Evolutionary conservation across 768 basidiomycete species (phyloP), one percentile per base, ranked within the genome.

Genomic region (Calocybe indica): DNA sequence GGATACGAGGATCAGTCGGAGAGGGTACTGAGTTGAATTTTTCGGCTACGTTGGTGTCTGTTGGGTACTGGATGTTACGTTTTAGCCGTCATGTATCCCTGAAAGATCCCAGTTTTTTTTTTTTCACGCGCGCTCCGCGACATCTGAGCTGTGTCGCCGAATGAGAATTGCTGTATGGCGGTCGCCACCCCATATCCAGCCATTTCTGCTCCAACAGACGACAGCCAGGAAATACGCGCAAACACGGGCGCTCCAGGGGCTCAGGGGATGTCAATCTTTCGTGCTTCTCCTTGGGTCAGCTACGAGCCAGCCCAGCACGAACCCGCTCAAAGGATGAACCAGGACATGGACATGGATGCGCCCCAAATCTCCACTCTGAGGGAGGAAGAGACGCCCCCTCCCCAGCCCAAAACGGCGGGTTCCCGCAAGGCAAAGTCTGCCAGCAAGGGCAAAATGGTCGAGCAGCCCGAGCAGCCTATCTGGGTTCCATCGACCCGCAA

Each of bases 281-380:
- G 79, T 52, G 80, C 73, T 56, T 79, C 80, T 54, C 79, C 80
- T 55, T 81, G 80, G 79, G 76, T 80, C 51, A 62, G 69, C 47
- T 80, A 80, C 68, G 71, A 77, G 59, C 76, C 71, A 37, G 55
- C 65, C 45, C 43, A 59, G 45, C 54, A 54, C 52, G 57, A 51
- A 45, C 60, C 53, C 48, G 57, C 56, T 42, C 46, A 57, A 58
- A 54, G 63, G 22, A 70, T 70, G 68, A 71, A 73, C 59, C 65
- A 70, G 37, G 76, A 78, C 58, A 63, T 73, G 40, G 73, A 77
- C 54, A 88, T 89, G 85, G 88, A 89, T 35, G 85, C 88, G 32
- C 88, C 88, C 34, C 82, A 82, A 55, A 90, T 91, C 46, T 90
- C 88, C 22, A 90, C 83, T 29, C 76, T 90, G 32, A 73, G 71